phyloP scores from a whole-genome alignment of 2,329 filamentous ascomycete genomes.

The Colletotrichum musae region DNA sequence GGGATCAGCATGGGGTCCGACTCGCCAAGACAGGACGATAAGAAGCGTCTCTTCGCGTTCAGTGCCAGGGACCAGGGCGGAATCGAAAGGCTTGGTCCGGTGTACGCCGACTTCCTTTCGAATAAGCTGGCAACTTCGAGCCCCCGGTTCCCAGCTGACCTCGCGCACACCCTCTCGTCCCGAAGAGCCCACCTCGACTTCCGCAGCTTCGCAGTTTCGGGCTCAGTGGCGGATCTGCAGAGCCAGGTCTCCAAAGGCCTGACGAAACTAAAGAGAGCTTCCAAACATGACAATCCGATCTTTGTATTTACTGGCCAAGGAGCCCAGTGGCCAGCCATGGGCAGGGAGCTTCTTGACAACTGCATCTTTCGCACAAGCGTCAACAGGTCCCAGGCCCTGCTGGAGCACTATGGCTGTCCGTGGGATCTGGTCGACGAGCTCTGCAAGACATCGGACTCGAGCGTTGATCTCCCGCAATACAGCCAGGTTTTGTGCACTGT shows the following conservation, averaged over 20 bases:
- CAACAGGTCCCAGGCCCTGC: conserved; percentile 11
- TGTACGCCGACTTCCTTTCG: not conserved
- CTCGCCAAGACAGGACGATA: conserved; percentile 5
- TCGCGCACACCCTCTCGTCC: conserved; percentile 4
- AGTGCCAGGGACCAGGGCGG: conserved; percentile 21
- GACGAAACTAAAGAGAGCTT: not conserved
- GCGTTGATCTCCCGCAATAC: conserved; percentile 19
- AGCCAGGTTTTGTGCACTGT: conserved; percentile 60
- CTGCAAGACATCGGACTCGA: not conserved
- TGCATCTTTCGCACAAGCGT: conserved; percentile 26
- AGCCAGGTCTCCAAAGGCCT: conserved; percentile 1
- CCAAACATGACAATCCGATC: conserved; percentile 22
- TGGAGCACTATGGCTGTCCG: conserved; percentile 11
- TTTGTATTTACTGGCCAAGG: conserved; percentile 56
- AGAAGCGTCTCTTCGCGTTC: conserved; percentile 17
- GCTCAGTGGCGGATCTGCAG: conserved; percentile 9
- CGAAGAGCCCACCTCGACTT: conserved; percentile 9
- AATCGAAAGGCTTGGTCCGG: not conserved
- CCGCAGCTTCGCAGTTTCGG: conserved; percentile 19
- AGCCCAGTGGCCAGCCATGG: conserved; percentile 54
- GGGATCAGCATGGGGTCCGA: conserved; percentile 13
- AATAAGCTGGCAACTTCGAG: conserved; percentile 8
- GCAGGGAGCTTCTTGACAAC: conserved; percentile 46
- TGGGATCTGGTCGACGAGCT: conserved; percentile 27
- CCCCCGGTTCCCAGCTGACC: not conserved